Evolutionary conservation across 1,284 basidiomycete genomes (phyloP), one percentile per base, ranked within the genome.

Genomic region (Austropuccinia psidii): DNA sequence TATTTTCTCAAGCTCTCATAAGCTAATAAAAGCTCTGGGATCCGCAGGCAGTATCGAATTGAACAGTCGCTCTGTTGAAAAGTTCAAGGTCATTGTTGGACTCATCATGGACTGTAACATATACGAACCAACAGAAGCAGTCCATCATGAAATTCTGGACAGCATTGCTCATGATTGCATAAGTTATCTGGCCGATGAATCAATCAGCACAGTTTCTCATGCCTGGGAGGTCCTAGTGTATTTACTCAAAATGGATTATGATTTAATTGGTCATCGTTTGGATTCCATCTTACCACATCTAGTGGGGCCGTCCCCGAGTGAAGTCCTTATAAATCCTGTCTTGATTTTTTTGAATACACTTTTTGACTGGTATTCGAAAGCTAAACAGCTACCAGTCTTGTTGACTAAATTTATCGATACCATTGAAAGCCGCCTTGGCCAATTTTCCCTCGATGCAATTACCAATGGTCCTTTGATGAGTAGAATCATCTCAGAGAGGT

Each of bases 341-440:
- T 19, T n/a, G 43, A 1, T 43, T 33, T 60, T 70, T 45, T 47
- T 58, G n/a, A 45, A 49, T 45, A 41, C 39, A 1, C 21, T 70
- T 43, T 58, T 70, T 24, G 27, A 50, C 31, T 70, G 67, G 67
- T 70, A 58, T 47, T 70, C 67, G 13, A 70, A 70, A 60, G 37
- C 67, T 31, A 70, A 70, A 35, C 67, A 60, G 49, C 43, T 70
- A 15, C 67, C 67, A 33, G 33, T 35, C 35, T 43, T 70, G 8
- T 47, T 70, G 21, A 47, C 21, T 55, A 29, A 58, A 4, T 58
- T 50, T 37, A 55, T 58, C 19, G 55, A 58, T 29, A 57, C 47
- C 33, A 47, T 58, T 19, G 55, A 60, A 27, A 15, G 37, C 8
- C 58, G 60, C 19, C 41, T 70, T 35, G 4, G 27, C 29, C 37